Percentiles rank a stretch among this genome's conserved stretches.
phyloP scores from a whole-genome alignment of 1,139 yeast species.

The Candida sojae region DNA sequence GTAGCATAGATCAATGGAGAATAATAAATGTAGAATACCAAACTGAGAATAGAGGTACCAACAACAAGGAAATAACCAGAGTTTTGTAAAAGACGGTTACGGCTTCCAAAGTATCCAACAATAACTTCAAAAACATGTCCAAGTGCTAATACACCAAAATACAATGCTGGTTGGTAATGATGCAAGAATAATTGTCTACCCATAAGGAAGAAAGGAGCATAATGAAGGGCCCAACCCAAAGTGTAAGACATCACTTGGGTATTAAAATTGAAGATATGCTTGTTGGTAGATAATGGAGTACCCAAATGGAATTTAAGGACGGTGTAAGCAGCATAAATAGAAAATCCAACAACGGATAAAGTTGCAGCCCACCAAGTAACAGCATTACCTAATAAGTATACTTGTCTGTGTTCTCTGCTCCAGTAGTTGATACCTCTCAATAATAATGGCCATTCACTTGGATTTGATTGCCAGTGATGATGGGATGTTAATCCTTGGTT shows the following conservation, averaged over 20 bases:
- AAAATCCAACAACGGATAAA: slow-evolving; percentile 55
- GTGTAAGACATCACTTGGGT: slow-evolving; percentile 66
- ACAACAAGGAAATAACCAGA: slow-evolving; percentile 47
- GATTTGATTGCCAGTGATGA: slow-evolving; percentile 87
- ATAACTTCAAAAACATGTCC: slow-evolving; percentile 80
- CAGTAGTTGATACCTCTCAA: slow-evolving; percentile 94
- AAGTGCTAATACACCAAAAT: slow-evolving; percentile 82
- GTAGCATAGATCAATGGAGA: slow-evolving; percentile 77
- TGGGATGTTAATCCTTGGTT: slow-evolving; percentile 83
- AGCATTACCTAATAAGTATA: slow-evolving; percentile 89
- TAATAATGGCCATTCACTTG: slow-evolving; percentile 87
- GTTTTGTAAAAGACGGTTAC: slow-evolving; percentile 32
- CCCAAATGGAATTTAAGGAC: slow-evolving; percentile 81
- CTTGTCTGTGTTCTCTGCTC: slow-evolving; percentile 74
- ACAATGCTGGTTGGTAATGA: slow-evolving; percentile 88
- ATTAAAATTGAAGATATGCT: slow-evolving; percentile 70
- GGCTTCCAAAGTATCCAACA: slow-evolving; percentile 43
- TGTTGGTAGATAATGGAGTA: slow-evolving; percentile 44
- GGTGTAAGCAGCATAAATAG: slow-evolving; percentile 52
- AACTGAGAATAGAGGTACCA: slow-evolving; percentile 50
- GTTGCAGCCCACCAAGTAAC: slow-evolving; percentile 89
- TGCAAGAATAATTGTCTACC: slow-evolving; percentile 92
- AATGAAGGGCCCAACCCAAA: slow-evolving; percentile 84
- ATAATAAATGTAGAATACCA: slow-evolving; percentile 61
- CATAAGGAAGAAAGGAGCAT: slow-evolving; percentile 88